These are phyloP conservation scores for Sporothrix inflata DNA, from an alignment of 2,329 filamentous ascomycete genomes.

Conservation along the genomic window DNA sequence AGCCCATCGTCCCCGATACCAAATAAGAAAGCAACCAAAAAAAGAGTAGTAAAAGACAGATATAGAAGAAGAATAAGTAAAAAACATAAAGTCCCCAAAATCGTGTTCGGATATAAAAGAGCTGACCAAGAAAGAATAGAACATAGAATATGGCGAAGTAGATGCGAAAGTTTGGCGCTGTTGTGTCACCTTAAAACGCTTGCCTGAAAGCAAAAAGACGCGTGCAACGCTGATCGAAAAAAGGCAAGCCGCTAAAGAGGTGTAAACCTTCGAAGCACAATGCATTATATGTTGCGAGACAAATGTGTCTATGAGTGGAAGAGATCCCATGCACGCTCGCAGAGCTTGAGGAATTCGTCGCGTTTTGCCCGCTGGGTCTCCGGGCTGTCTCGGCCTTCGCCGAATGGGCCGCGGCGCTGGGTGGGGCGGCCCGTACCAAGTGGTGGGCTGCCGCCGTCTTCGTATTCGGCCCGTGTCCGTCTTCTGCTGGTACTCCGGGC, in stretches of 20 bases:
- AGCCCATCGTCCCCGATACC: not conserved
- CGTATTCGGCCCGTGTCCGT: constrained; percentile 86
- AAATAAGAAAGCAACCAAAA: constrained; percentile 14
- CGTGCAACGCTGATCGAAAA: constrained; percentile 12
- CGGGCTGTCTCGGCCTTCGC: constrained; percentile 78
- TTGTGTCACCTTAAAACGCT: not conserved
- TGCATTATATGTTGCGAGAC: not conserved
- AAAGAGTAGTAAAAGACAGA: constrained; percentile 5
- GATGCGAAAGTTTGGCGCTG: not conserved
- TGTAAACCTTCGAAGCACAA: constrained; percentile 22
- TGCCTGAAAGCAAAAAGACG: not conserved
- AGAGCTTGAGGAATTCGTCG: constrained; percentile 86
- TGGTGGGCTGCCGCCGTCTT: constrained; percentile 86
- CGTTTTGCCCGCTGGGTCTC: constrained; percentile 85
- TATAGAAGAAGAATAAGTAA: constrained; percentile 18
- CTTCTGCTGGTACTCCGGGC: constrained; percentile 68
- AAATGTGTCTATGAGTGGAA: constrained; percentile 75
- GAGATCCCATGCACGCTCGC: constrained; percentile 90
- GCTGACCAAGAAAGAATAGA: not conserved
- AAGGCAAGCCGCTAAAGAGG: constrained; percentile 18
- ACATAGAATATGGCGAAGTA: not conserved
- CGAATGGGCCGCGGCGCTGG: constrained; percentile 70
- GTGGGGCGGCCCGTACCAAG: constrained; percentile 72
- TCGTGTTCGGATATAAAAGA: constrained; percentile 22
- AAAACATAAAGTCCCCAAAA: not conserved